Conservation (phyloP, 1,284 basidiomycete species). For the Thecaphora frezii region DNA sequence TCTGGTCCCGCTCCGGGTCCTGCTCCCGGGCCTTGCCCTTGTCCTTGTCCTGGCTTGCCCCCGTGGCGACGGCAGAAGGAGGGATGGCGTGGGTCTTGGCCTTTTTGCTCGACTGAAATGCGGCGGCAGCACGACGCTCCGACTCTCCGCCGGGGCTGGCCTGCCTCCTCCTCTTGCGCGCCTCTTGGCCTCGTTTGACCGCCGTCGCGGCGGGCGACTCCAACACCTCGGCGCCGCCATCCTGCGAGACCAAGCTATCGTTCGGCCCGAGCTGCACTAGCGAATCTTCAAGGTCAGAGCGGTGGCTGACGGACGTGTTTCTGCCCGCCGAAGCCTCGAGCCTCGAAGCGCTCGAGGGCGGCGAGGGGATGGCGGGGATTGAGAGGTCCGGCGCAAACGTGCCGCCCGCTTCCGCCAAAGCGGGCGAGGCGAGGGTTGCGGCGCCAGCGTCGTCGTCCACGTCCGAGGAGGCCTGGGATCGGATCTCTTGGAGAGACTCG, state of each 20-base stretch:
- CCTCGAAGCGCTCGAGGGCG: constrained; percentile 15
- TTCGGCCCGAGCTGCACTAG: neutral
- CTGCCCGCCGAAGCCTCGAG: constrained; percentile 12
- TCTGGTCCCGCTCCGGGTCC: too few species aligned
- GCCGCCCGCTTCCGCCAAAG: neutral
- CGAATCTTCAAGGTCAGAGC: neutral
- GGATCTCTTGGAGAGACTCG: constrained; percentile 9
- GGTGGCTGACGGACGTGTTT: neutral
- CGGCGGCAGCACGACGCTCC: neutral
- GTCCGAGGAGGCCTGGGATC: constrained; percentile 16
- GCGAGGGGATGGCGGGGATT: constrained; percentile 22
- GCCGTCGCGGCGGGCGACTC: constrained; percentile 30
- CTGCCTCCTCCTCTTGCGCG: constrained; percentile 22
- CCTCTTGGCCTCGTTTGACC: constrained; percentile 17
- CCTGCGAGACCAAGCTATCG: neutral
- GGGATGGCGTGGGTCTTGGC: neutral
- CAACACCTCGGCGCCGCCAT: neutral
- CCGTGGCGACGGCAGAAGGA: neutral
- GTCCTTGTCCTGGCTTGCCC: neutral
- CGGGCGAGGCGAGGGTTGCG: neutral
- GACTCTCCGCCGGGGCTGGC: constrained; percentile 15
- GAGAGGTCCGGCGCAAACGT: constrained; percentile 7
- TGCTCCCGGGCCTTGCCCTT: too few species aligned
- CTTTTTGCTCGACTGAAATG: neutral
- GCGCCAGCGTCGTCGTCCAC: constrained; percentile 2